Conservation (phyloP, 371 early-diverging fungal genomes). For the Massospora cicadina region DNA sequence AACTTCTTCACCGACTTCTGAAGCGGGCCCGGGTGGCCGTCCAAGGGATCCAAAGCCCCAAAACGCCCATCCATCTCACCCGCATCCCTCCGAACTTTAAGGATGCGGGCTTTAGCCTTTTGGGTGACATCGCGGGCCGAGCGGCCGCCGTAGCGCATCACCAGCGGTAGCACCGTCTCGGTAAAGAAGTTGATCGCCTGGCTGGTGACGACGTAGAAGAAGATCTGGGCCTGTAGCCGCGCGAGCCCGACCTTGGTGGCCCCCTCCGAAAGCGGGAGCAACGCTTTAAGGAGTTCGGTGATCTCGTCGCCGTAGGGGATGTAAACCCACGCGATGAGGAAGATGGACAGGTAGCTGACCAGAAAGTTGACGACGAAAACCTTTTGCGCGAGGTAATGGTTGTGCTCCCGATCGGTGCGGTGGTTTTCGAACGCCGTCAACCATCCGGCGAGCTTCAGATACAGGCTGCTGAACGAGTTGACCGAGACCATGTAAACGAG, state of each 20-base stretch:
- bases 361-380: conserved; percentile 70
- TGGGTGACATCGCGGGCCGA: conserved; percentile 22
- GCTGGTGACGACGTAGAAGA: conserved; percentile 69
- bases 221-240: conserved; percentile 41
- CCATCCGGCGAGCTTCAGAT: conserved; percentile 34
- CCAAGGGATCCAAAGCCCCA: background rate
- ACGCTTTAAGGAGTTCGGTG: conserved; percentile 17
- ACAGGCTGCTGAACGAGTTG: conserved; percentile 20
- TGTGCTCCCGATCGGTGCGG: conserved; percentile 48
- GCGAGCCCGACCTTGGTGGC: conserved; percentile 26
- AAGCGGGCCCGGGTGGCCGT: conserved; percentile 9
- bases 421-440: conserved; percentile 73
- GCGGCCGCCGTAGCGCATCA: conserved; percentile 24
- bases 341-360: conserved; percentile 57
- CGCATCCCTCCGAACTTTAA: conserved; percentile 13
- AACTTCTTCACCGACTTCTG: conserved; percentile 25
- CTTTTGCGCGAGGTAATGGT: conserved; percentile 52
- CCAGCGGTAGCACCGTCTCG: conserved; percentile 53
- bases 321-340: conserved; percentile 70
- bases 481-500: background rate
- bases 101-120: conserved; percentile 12
- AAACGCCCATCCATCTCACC: conserved; percentile 3
- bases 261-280: conserved; percentile 14
- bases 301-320: conserved; percentile 52
- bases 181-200: conserved; percentile 55